phyloP scores from a whole-genome alignment of 2,329 filamentous ascomycete species.

The Pestalotiopsis sp. region DNA sequence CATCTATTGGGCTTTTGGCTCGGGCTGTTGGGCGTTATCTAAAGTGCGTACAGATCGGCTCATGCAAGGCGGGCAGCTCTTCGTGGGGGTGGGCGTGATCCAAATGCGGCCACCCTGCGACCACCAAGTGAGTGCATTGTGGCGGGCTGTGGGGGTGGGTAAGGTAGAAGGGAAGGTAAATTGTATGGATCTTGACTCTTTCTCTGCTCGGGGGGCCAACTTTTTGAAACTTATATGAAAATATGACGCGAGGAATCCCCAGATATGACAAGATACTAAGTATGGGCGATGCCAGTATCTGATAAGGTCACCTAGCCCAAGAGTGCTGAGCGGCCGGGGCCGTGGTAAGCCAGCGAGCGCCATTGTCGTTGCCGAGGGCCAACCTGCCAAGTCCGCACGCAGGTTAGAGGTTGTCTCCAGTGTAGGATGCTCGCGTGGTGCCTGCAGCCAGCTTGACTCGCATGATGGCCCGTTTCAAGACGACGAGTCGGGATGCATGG shows the following conservation, averaged over 20 bases:
- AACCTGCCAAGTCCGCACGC: not conserved
- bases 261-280: too few relatives aligned
- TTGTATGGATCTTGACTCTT: too few relatives aligned
- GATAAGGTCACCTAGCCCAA: too few relatives aligned
- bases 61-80: not conserved
- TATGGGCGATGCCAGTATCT: too few relatives aligned
- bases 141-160: not conserved
- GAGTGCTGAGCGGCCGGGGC: too few relatives aligned
- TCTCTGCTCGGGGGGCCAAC: too few relatives aligned
- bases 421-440: not conserved
- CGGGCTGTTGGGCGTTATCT: not conserved
- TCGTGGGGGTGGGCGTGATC: not conserved
- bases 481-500: conserved; percentile 4
- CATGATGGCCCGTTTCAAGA: conserved; percentile 10
- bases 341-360: not conserved
- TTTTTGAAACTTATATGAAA: too few relatives aligned
- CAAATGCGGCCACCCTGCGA: conserved; percentile 7
- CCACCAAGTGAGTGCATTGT: not conserved
- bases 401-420: not conserved
- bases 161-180: too few relatives aligned
- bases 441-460: not conserved
- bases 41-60: not conserved
- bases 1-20: not conserved
- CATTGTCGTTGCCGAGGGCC: not conserved
- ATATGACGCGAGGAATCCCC: too few relatives aligned